Conservation (phyloP, 2,329 filamentous ascomycete species). For the Diaporthe australafricana region DNA sequence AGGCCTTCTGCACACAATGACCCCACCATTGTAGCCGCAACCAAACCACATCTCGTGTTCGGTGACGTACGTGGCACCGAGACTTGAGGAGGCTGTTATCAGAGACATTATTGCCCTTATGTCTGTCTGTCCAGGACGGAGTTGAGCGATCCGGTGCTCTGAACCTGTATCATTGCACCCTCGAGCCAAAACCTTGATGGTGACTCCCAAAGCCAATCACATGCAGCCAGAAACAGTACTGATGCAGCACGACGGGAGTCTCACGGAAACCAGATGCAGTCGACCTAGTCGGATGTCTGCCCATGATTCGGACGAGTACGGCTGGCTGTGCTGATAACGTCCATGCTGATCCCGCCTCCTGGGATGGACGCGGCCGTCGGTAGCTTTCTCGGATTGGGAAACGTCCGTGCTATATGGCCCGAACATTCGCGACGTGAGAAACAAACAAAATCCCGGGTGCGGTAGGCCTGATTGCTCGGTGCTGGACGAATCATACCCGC, state of each 20-base stretch:
- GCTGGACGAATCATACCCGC: constrained; percentile 11
- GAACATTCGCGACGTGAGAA: not conserved
- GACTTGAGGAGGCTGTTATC: constrained; percentile 1
- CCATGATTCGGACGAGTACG: not conserved
- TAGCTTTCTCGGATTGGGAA: not conserved
- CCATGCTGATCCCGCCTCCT: not conserved
- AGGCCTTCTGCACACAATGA: constrained; percentile 12
- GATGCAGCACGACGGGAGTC: not conserved
- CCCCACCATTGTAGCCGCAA: constrained; percentile 12
- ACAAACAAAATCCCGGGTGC: not conserved
- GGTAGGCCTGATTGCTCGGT: not conserved
- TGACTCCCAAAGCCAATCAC: not conserved
- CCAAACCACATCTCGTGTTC: constrained; percentile 11
- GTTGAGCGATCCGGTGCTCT: not conserved
- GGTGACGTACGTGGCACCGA: constrained; percentile 18
- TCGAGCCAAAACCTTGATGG: not conserved
- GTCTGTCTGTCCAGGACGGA: not conserved
- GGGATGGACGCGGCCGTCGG: not conserved
- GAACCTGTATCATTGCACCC: not conserved
- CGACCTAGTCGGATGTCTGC: not conserved
- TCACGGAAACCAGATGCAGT: not conserved
- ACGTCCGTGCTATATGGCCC: constrained; percentile 8
- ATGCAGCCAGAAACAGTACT: constrained; percentile 4
- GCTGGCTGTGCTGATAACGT: not conserved
- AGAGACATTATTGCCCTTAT: not conserved